Percentiles rank a stretch among this genome's conserved stretches.
Conservation (phyloP, 495 filamentous ascomycete species). For the Penicillium steckii region DNA sequence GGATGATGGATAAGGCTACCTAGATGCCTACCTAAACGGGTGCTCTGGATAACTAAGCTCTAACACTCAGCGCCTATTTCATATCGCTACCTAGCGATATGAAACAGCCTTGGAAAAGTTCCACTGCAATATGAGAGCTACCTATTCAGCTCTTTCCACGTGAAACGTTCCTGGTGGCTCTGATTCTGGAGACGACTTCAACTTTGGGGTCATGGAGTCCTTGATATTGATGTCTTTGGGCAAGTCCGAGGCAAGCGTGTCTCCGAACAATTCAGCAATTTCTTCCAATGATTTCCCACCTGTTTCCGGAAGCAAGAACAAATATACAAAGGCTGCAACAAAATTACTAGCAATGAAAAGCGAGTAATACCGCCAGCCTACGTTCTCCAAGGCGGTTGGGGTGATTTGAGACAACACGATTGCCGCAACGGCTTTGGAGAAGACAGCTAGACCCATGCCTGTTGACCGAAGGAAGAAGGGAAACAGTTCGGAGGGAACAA, state of each 20-base stretch:
- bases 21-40: no score
- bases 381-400: constrained; percentile 34
- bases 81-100: no score
- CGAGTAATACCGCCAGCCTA: constrained; percentile 40
- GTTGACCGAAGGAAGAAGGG: constrained; percentile 16
- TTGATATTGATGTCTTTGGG: neutral
- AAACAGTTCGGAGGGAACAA: constrained; percentile 20
- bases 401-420: constrained; percentile 41
- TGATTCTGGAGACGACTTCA: neutral
- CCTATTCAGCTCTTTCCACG: neutral
- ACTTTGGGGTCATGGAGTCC: neutral
- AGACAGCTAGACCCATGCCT: constrained; percentile 19
- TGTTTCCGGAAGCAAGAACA: constrained; percentile 48
- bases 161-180: neutral
- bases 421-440: constrained; percentile 16
- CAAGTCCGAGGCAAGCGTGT: constrained; percentile 1
- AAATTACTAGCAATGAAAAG: constrained; percentile 36
- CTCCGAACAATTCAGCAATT: constrained; percentile 44
- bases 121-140: no score
- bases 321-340: constrained; percentile 34
- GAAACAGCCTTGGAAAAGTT: no score
- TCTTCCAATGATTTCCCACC: constrained; percentile 27
- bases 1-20: no score
- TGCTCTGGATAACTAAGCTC: no score
- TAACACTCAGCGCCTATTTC: no score